Evolutionary conservation across 306 rosid genomes (phyloP).

Genomic region (Fragaria vesca): DNA sequence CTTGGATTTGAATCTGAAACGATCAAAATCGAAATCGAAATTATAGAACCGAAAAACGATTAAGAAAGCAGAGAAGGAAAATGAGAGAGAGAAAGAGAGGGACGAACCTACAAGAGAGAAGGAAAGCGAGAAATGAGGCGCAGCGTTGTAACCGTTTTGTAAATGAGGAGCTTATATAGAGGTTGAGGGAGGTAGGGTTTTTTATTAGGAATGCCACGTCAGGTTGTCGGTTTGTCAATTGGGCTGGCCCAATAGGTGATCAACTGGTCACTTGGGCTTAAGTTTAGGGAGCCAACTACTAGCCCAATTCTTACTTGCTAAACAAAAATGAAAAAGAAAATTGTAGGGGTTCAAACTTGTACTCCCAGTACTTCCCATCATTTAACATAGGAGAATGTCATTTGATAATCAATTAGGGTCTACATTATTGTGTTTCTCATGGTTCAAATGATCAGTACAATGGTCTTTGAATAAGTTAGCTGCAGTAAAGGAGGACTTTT

Average conservation of each 20-base stretch:
- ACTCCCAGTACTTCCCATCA: too few relatives aligned
- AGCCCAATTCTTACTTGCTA: too few relatives aligned
- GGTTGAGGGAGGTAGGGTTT: conserved; percentile 22
- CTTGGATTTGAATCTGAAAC: background rate
- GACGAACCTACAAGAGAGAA: background rate
- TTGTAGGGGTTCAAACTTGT: too few relatives aligned
- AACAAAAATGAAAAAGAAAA: too few relatives aligned
- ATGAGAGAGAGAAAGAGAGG: background rate
- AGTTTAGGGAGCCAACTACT: too few relatives aligned
- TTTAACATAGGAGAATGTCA: too few relatives aligned
- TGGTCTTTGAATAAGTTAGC: too few relatives aligned
- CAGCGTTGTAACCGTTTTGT: conserved; percentile 1
- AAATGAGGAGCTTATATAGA: background rate
- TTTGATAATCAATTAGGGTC: too few relatives aligned
- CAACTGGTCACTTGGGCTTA: too few relatives aligned
- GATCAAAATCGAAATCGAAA: background rate
- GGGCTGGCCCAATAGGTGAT: background rate
- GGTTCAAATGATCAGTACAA: too few relatives aligned
- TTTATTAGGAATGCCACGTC: background rate
- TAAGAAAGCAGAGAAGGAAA: background rate
- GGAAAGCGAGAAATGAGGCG: background rate
- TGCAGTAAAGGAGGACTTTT: too few relatives aligned
- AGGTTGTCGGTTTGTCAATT: background rate
- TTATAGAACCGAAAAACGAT: background rate
- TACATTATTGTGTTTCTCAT: too few relatives aligned